These are phyloP conservation scores for Pseudogymnoascus sp. DNA, from an alignment of 2,329 filamentous ascomycete species.

Conservation along the genomic window DNA sequence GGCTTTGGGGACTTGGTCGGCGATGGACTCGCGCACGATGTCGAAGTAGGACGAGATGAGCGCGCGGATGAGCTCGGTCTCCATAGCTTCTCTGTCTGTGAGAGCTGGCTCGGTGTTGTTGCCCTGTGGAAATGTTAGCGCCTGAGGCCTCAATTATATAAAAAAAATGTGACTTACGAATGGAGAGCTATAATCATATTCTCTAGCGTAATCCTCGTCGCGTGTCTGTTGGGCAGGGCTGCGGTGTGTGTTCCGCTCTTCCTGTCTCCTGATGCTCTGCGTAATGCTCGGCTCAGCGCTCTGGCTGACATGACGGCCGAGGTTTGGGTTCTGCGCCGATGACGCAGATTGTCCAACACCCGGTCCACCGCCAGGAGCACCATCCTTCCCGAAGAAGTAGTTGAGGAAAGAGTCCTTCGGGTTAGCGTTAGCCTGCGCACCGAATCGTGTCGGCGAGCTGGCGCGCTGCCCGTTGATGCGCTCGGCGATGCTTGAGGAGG, in stretches of 20 bases:
- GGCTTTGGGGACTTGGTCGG: conserved; percentile 95
- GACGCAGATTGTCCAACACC: conserved; percentile 30
- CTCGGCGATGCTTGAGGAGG: conserved; percentile 46
- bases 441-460: conserved; percentile 54
- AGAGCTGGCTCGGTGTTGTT: conserved; percentile 71
- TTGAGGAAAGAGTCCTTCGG: conserved; percentile 89
- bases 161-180: conserved; percentile 36
- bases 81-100: conserved; percentile 91
- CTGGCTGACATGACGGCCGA: conserved; percentile 65
- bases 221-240: conserved; percentile 46
- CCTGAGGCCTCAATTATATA: neutral
- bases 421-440: conserved; percentile 49
- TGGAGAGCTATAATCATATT: conserved; percentile 35
- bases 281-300: conserved; percentile 72
- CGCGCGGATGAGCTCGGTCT: conserved; percentile 93
- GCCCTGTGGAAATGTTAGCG: conserved; percentile 33
- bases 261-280: conserved; percentile 69
- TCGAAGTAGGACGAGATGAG: conserved; percentile 99
- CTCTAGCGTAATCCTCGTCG: conserved; percentile 30
- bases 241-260: conserved; percentile 36
- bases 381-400: conserved; percentile 98
- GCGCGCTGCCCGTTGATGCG: conserved; percentile 60
- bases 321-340: conserved; percentile 29
- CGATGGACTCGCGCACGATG: conserved; percentile 96
- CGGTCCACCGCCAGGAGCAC: conserved; percentile 41